phyloP scores from a whole-genome alignment of 345 rosid species.

The Crucihimalaya himalaica region DNA sequence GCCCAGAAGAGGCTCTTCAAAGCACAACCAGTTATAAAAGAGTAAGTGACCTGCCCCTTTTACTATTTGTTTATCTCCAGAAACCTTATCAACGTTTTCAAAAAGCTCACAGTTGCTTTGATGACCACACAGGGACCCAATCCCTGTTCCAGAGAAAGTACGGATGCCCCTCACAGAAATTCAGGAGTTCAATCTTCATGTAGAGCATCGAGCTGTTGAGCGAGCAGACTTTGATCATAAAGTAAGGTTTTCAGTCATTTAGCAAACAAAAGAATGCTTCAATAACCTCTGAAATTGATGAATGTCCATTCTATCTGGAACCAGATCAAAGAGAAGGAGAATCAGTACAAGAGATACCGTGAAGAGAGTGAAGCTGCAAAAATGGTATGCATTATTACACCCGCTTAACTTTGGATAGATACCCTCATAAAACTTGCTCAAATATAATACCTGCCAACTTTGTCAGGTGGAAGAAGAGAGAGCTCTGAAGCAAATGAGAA shows the following conservation, averaged over 20 bases:
- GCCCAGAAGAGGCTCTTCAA: slow-evolving; percentile 70
- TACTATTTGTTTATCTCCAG: neutral
- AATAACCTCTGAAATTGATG: neutral
- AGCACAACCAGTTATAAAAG: slow-evolving; percentile 77
- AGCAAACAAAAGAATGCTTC: neutral
- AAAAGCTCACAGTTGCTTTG: slow-evolving; percentile 21
- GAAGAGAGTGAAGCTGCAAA: slow-evolving; percentile 87
- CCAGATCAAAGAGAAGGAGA: slow-evolving; percentile 92
- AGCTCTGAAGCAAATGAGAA: slow-evolving; percentile 82
- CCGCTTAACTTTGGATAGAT: neutral
- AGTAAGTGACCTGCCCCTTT: slow-evolving; percentile 48
- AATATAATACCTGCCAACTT: neutral
- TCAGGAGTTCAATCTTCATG: slow-evolving; percentile 66
- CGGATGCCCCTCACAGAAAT: slow-evolving; percentile 89
- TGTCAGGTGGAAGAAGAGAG: slow-evolving; percentile 88
- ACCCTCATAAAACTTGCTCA: neutral
- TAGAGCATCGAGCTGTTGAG: slow-evolving; percentile 69
- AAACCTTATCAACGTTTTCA: slow-evolving; percentile 13
- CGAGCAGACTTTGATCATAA: slow-evolving; percentile 93
- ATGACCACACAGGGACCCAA: slow-evolving; percentile 65
- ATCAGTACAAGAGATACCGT: slow-evolving; percentile 81
- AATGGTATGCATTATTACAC: slow-evolving; percentile 52
- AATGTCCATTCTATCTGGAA: slow-evolving; percentile 8
- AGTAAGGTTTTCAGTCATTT: slow-evolving; percentile 44
- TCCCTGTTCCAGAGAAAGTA: slow-evolving; percentile 86